Conservation (phyloP, 2,329 filamentous ascomycete genomes). For the Eutypa lata region DNA sequence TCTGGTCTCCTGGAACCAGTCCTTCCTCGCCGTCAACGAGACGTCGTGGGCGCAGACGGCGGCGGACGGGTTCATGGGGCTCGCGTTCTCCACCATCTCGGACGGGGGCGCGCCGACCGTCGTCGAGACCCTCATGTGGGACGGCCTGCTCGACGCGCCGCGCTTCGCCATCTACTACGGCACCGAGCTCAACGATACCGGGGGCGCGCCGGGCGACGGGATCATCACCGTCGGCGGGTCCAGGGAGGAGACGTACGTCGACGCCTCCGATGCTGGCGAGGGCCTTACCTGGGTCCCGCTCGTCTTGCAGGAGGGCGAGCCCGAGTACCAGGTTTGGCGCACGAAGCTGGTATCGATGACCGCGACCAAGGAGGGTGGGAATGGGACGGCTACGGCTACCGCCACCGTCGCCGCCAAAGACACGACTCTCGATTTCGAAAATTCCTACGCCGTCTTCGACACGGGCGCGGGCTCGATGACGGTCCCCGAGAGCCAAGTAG, state of each 20-base stretch:
- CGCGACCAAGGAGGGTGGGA: conserved; percentile 1
- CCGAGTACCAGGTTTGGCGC: conserved; percentile 31
- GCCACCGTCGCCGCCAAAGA: too few relatives aligned
- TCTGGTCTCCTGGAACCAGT: conserved; percentile 20
- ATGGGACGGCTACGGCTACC: not conserved
- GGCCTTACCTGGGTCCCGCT: conserved; percentile 19
- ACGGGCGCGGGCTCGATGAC: conserved; percentile 27
- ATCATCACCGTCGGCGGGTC: conserved; percentile 31
- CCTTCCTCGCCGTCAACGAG: conserved; percentile 28
- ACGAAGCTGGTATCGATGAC: conserved; percentile 13
- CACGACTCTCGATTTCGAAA: conserved; percentile 5
- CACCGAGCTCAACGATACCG: conserved; percentile 12
- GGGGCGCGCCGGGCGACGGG: conserved; percentile 19
- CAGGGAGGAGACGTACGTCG: conserved; percentile 25
- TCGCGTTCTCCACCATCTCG: conserved; percentile 30
- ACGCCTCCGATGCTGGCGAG: conserved; percentile 9
- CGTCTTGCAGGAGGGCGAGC: conserved; percentile 1
- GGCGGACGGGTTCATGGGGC: conserved; percentile 33
- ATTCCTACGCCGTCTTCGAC: conserved; percentile 27
- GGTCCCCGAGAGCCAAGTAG: conserved; percentile 22
- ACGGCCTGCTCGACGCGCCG: conserved; percentile 27
- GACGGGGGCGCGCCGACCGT: conserved; percentile 27
- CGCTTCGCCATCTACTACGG: conserved; percentile 31
- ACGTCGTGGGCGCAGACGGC: conserved; percentile 26
- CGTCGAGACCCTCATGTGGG: conserved; percentile 29